Evolutionary conservation across 2,329 filamentous ascomycete genomes (phyloP), one percentile per base, ranked within the genome.

Genomic region (Claviceps sp.): DNA sequence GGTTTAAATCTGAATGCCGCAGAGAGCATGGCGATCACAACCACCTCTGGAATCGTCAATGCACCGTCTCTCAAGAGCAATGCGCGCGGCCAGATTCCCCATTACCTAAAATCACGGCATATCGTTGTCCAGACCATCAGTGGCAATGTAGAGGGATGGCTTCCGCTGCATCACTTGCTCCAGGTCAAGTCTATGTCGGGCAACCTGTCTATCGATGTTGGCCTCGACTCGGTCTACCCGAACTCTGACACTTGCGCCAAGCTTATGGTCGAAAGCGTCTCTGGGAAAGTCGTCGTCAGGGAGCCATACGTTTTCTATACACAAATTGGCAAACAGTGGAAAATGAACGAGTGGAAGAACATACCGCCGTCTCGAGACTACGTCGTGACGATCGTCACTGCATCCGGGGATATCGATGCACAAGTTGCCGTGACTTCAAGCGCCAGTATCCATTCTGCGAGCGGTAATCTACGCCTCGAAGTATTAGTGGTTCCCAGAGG

Each of bases 131-230:
- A 60, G 26, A 73, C 75, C 18, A 67, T 69, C 2, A 68, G 72
- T 1, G 73, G 72, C 7, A 48, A 61, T 14, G 70, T 80, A 55
- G 54, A 54, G 14, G 77, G 77, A 34, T 70, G 67, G 60, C 78
- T 73, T 65, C 73, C 76, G 0, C 64, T 79, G 1, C 74, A 72
- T 59, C 73, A 78, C 57, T 61, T 69, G 34, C 67, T 80, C 13
- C 62, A 65, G 34, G 54, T 77, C 11, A 57, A 63, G n/a, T 72
- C 72, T 3, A 66, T 63, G 0, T 75, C 74, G 0, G 76, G 76
- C 7, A 54, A 58, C 3, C 63, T 79, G n/a, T 56, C 9, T 14
- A 7, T 22, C 8, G 18, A 22, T 4, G 41, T 43, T 9, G 41
- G 16, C 18, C 41, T 18, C 41, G 2, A 22, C 13, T 22, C 41